phyloP scores from a whole-genome alignment of 495 filamentous ascomycete genomes.

The Xylaria nigripes region DNA sequence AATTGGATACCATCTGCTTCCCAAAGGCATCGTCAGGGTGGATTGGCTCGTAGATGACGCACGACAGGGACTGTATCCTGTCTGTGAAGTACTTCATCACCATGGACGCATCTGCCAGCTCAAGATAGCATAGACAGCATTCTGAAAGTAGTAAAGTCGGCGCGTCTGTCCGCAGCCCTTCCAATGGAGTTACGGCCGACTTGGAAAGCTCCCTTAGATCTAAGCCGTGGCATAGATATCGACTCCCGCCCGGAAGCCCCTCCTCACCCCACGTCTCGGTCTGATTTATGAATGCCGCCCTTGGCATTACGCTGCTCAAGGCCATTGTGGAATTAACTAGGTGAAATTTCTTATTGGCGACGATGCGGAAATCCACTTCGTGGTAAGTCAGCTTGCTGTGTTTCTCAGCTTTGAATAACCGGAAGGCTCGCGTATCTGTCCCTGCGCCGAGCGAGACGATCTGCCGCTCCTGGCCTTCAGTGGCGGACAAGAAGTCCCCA shows the following conservation, averaged over 20 bases:
- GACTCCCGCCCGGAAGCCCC: slow-evolving; percentile 15
- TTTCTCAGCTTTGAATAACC: slow-evolving; percentile 42
- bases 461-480: slow-evolving; percentile 49
- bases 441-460: slow-evolving; percentile 92
- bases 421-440: slow-evolving; percentile 81
- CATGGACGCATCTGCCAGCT: slow-evolving; percentile 47
- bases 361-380: slow-evolving; percentile 82
- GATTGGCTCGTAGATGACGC: slow-evolving; percentile 87
- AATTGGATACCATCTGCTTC: slow-evolving; percentile 80
- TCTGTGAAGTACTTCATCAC: slow-evolving; percentile 62
- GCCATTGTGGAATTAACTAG: slow-evolving; percentile 24
- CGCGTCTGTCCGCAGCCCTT: slow-evolving; percentile 33
- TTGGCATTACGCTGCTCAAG: slow-evolving; percentile 25
- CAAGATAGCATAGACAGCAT: slow-evolving; percentile 87
- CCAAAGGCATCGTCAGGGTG: slow-evolving; percentile 79
- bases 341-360: slow-evolving; percentile 53
- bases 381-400: slow-evolving; percentile 60
- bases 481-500: slow-evolving; percentile 52
- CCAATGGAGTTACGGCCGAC: slow-evolving; percentile 15
- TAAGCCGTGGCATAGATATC: slow-evolving; percentile 70
- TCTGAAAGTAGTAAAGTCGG: slow-evolving; percentile 87
- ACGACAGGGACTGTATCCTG: slow-evolving; percentile 46
- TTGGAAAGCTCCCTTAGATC: slow-evolving; percentile 62
- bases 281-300: slow-evolving; percentile 11
- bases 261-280: slow-evolving; percentile 24